Base-by-base conservation (phyloP, 495 filamentous ascomycete species). In the Penicillium bialowiezense region DNA sequence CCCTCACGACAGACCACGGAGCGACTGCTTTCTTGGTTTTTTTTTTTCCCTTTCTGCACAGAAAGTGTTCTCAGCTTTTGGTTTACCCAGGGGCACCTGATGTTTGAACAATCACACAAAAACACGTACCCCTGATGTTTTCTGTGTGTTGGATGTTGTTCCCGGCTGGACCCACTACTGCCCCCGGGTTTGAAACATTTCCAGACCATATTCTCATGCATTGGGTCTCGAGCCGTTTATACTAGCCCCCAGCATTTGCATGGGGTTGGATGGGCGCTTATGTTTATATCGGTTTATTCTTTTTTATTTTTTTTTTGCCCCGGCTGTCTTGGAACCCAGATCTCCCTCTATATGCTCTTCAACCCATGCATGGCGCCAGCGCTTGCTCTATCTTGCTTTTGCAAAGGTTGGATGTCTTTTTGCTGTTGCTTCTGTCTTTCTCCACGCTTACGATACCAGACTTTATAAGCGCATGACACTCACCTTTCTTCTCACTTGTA, bases 371-470 rank as follows among this genome's bases (percentile, higher is more conserved):
- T 64, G 69, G 67, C 64, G 62, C 64, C 65, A 60, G 50, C 62
- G 40, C 36, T 40, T 34, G 35, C 37, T 49, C 37, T 52, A n/a
- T 46, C 50, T 50, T 38, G 21, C 39, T 50, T 56, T 29, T 49
- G 29, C 18, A n/a, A 32, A 40, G 36, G 28, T 24, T 10, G 18
- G 19, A 39, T 32, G 17, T 52, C 39, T 52, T 19, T 49, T 18
- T 17, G 36, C 29, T 34, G 13, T 21, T 10, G 29, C 24, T 31
- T 31, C 44, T 42, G 14, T 51, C 48, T 50, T 46, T 47, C 42
- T 47, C 15, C 41, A 29, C 51, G 44, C 54, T 52, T 54, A 57
- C 59, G 65, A 71, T 69, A 71, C 66, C 68, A 71, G 59, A 59
- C 12, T 8, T 63, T 68, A 70, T 51, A 60, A 65, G 62, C 67